These are phyloP conservation scores for Bacidia gigantensis DNA, from an alignment of 495 filamentous ascomycete genomes.

Conservation along the genomic window DNA sequence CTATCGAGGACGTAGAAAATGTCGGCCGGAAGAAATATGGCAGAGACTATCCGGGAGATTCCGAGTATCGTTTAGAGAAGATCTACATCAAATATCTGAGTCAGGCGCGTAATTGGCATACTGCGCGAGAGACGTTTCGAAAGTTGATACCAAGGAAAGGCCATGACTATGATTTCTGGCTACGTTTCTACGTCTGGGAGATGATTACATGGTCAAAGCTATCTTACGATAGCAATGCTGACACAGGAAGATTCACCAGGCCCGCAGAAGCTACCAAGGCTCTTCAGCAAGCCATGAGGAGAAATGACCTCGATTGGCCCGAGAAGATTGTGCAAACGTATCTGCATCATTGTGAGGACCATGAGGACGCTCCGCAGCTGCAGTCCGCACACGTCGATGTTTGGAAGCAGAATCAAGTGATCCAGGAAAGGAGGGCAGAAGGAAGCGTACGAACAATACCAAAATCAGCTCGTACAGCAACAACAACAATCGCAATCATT, in stretches of 20 bases:
- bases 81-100: conserved; percentile 84
- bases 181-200: conserved; percentile 82
- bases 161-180: conserved; percentile 83
- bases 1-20: conserved; percentile 67
- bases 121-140: conserved; percentile 61
- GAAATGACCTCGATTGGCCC: conserved; percentile 71
- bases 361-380: conserved; percentile 60
- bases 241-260: conserved; percentile 23
- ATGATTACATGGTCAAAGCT: conserved; percentile 54
- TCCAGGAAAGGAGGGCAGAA: conserved; percentile 52
- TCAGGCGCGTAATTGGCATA: conserved; percentile 54
- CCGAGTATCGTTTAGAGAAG: conserved; percentile 71
- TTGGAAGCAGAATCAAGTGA: conserved; percentile 46
- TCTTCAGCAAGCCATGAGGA: conserved; percentile 55
- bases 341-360: conserved; percentile 73
- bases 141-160: conserved; percentile 52
- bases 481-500: conserved; percentile 23
- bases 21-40: conserved; percentile 66
- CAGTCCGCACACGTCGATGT: conserved; percentile 55
- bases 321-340: conserved; percentile 78
- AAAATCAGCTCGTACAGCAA: conserved; percentile 27
- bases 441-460: conserved; percentile 43
- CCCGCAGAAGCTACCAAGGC: conserved; percentile 43
- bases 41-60: conserved; percentile 66
- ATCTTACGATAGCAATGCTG: conserved; percentile 26